A percentile compares a stretch with the other conserved stretches of the same genome.
Evolutionary conservation across 2,329 filamentous ascomycete species (phyloP).

Genomic region (Triangularia verruculosa): DNA sequence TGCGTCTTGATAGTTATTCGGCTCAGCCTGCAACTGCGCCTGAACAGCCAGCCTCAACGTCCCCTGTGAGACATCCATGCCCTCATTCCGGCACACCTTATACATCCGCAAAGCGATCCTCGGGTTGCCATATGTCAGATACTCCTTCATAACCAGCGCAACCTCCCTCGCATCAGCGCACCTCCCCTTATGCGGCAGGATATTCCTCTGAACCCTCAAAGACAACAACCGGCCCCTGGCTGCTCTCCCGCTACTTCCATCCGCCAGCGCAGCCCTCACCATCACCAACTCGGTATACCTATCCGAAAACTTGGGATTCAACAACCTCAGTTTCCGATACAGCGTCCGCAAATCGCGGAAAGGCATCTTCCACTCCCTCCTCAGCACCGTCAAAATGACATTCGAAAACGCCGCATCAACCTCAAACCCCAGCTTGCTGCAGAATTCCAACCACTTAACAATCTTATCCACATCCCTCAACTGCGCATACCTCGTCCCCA

Average conservation of each 20-base stretch:
- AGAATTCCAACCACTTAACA: slow-evolving; percentile 41
- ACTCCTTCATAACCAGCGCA: slow-evolving; percentile 41
- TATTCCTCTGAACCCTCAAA: slow-evolving; percentile 26
- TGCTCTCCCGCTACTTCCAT: slow-evolving; percentile 23
- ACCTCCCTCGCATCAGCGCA: slow-evolving; percentile 34
- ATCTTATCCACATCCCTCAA: slow-evolving; percentile 39
- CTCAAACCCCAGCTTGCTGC: slow-evolving; percentile 35
- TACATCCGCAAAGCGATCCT: slow-evolving; percentile 39
- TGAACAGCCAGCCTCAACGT: slow-evolving; percentile 49
- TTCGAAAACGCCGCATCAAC: slow-evolving; percentile 39
- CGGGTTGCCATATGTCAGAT: slow-evolving; percentile 35
- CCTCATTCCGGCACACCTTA: slow-evolving; percentile 33
- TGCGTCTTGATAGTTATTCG: slow-evolving; percentile 34
- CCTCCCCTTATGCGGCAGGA: slow-evolving; percentile 28
- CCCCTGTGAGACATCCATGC: slow-evolving; percentile 38
- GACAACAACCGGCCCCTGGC: slow-evolving; percentile 28
- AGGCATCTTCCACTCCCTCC: slow-evolving; percentile 37
- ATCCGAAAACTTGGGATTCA: slow-evolving; percentile 36
- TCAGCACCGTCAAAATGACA: slow-evolving; percentile 39
- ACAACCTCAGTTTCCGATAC: slow-evolving; percentile 33
- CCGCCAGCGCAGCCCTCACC: slow-evolving; percentile 35
- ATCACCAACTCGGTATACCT: slow-evolving; percentile 40
- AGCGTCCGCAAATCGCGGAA: slow-evolving; percentile 37
- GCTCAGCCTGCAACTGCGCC: slow-evolving; percentile 37
- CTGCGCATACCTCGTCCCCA: slow-evolving; percentile 43